These are phyloP conservation scores for cucumber (Cucumis sativus) DNA, from an alignment of 306 rosid genomes.

Conservation along the genomic window DNA sequence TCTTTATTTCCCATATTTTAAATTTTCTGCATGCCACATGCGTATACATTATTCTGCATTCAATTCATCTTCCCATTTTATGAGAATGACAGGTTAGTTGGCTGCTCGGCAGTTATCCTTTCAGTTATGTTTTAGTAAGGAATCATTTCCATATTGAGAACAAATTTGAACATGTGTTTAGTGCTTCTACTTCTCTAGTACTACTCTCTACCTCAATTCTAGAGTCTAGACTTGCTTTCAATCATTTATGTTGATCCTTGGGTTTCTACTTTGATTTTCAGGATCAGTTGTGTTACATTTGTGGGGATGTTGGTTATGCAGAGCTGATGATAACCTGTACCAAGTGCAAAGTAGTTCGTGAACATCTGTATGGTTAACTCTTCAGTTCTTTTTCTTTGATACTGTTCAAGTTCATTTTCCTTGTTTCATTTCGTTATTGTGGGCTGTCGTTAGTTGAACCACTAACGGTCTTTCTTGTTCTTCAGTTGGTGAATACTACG, in stretches of 20 bases:
- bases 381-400: neutral
- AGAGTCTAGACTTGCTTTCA: neutral
- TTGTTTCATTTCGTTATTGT: neutral
- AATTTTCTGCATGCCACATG: neutral
- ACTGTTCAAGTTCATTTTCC: neutral
- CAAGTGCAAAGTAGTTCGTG: constrained; percentile 29
- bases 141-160: neutral
- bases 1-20: neutral
- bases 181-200: neutral
- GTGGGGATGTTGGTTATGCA: constrained; percentile 29
- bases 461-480: neutral
- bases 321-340: constrained; percentile 30
- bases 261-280: constrained; percentile 22
- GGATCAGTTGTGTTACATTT: constrained; percentile 38
- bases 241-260: neutral
- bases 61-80: neutral
- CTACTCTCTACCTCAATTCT: neutral
- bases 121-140: neutral
- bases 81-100: neutral
- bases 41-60: neutral
- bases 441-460: neutral
- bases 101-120: neutral
- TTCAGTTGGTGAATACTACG: neutral
- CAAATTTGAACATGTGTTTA: neutral
- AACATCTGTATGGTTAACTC: constrained; percentile 36